Evolutionary conservation across 345 rosid species (phyloP), one percentile per base, ranked within the genome.

Genomic region (Salix brachista): DNA sequence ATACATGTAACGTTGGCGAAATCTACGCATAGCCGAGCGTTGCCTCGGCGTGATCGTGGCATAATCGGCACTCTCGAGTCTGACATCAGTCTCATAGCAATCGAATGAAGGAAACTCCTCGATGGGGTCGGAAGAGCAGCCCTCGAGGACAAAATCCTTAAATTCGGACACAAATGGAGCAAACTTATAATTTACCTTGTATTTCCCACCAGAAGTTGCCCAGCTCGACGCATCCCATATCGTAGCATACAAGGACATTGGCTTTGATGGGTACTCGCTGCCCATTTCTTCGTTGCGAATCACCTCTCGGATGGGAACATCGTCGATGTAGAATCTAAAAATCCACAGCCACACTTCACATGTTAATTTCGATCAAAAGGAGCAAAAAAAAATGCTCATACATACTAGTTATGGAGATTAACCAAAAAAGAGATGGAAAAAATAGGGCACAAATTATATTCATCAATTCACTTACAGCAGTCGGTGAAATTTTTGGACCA

Each of bases 151-250:
- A 11, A 96, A 79, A 7, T 88, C 90, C 76, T 83, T 90, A 56
- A 89, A 96, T 28, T 92, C 97, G 17, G 97, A 84, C 1, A 84
- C 77, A 60, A 96, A 96, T 0, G 98, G 97, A 2, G 97, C 89
- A 75, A 81, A 96, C 67, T 86, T 86, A 80, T 96, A 92, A 60
- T 96, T 79, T 2, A 87, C 98, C 78, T 90, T 91, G 84, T 78
- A 80, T 76, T 83, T 88, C 0, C 99, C 99, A 1, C 99, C 97
- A 0, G 88, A 80, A 6, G 99, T 94, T 16, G 99, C 97, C 98
- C 99, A 96, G 67, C 76, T 86, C 0, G 99, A 94, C 8, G 92
- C 98, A 34, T 96, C 99, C 99, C 99, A 96, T n/a, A 94, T 92
- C 1, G 99, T 94, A 17, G 97, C 95, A 42, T 94, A 94, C 23